Base-by-base conservation (phyloP, 2,329 filamentous ascomycete species). In the Aspergillus tamarii region DNA sequence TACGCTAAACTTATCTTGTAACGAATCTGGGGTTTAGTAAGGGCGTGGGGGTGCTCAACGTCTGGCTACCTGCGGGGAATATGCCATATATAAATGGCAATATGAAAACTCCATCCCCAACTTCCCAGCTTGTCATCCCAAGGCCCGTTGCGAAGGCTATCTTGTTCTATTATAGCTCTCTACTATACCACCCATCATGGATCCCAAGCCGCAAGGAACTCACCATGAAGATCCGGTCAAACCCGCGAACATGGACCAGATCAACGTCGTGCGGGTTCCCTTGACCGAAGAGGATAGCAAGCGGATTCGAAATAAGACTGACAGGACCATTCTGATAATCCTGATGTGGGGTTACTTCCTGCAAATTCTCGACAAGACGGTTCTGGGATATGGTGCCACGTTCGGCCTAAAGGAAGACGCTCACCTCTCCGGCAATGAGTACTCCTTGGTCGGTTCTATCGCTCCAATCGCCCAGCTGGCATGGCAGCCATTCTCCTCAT, bases 231-330 rank as follows among this genome's bases (percentile, higher is more conserved):
- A 48, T 26, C 48, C 60, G 41, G 56, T 55, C 28, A 70, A 70
- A 26, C 62, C 61, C n/a, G 56, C 62, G 19, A n/a, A 53, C 8
- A 39, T 70, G 7, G 69, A 69, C 28, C 50, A 61, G 34, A 66
- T 67, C 21, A 63, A 63, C 45, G 46, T 66, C 3, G 68, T 67
- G 9, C 72, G 72, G 2, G 64, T 76, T 9, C 65, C 70, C 6
- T 54, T 78, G 52, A 77, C 75, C 0, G 76, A 77, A 28, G 72
- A 73, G 36, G 76, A 77, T 45, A 85, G 84, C 74, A 83, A 80
- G 66, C 82, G 84, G 11, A 89, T 90, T 65, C 81, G 84, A 30
- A 82, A 81, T 48, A 89, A 89, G 74, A 89, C 87, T 1, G 88
- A 90, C 70, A 82, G 80, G 56, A 81, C 82, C 32, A 87, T 91